These are phyloP conservation scores for Mariannaea sp. DNA, from an alignment of 2,329 filamentous ascomycete species.

Conservation along the genomic window DNA sequence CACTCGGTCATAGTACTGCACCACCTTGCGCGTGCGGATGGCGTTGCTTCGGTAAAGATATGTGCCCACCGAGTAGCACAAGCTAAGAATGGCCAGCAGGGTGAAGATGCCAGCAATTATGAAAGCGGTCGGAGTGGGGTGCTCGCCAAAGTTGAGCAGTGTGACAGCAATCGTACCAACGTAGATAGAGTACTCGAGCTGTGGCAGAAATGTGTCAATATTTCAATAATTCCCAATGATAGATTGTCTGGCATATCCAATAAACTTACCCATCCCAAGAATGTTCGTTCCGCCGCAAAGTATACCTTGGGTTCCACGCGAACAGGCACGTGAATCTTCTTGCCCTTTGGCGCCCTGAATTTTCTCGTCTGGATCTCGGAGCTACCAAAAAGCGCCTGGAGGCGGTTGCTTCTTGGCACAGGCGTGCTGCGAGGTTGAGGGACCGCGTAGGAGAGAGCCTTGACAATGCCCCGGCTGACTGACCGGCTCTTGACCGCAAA, in stretches of 20 bases:
- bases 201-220: conserved; percentile 10
- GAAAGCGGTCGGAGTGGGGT: conserved; percentile 63
- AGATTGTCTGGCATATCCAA: no score
- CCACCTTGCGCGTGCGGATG: conserved; percentile 82
- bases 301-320: conserved; percentile 97
- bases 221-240: no score
- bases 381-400: conserved; percentile 57
- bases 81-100: conserved; percentile 72
- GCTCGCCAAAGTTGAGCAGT: conserved; percentile 77
- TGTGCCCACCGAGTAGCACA: conserved; percentile 82
- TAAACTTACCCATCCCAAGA: conserved; percentile 81
- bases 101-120: conserved; percentile 79
- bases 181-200: conserved; percentile 96
- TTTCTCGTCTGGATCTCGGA: conserved; percentile 61
- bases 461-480: conserved; percentile 49
- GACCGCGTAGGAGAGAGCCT: conserved; percentile 54
- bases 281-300: conserved; percentile 94
- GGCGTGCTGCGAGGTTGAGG: conserved; percentile 60
- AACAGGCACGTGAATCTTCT: conserved; percentile 94
- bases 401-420: conserved; percentile 62
- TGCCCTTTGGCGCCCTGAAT: conserved; percentile 78
- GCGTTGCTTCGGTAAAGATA: conserved; percentile 88
- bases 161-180: conserved; percentile 86
- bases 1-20: conserved; percentile 88
- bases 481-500: conserved; percentile 51